Evolutionary conservation across 78 protist genomes (phyloP), one percentile per base, ranked within the genome.

Genomic region (Pigoraptor vietnamica): DNA sequence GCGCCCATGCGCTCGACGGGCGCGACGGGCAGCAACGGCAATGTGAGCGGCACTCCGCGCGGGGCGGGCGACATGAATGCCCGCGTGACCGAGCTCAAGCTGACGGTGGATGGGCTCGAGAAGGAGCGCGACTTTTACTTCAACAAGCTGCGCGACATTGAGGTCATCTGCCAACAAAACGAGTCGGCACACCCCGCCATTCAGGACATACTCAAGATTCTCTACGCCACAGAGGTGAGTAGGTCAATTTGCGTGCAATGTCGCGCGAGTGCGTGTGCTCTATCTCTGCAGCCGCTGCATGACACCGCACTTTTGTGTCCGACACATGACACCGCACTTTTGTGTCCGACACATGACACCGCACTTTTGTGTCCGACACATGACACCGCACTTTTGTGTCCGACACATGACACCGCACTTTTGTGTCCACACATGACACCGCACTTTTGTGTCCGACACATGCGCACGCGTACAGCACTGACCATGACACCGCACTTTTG

Each of bases 121-220:
- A 81, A 48, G n/a, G 96, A 95, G 67, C 88, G 95, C 0, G 94
- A 95, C 67, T 95, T 94, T 34, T 95, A 95, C 93, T 94, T 88
- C 33, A 25, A 37, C n/a, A 95, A 95, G 88, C 86, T 95, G 35
- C 87, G 94, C 0, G 38, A 94, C 24, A 19, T 95, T 1, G 96
- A 95, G 79, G 83, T 94, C 84, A 48, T 48, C 67, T 48, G 67
- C 67, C 67, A 48, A 48, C 67, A 48, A 14, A 6, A 48, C 14
- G 67, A 48, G 67, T 21, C 29, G 29, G 67, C 6, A 6, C 67
- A 48, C 67, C 67, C 67, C 67, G 67, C 67, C 29, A 6, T 48
- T 14, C 67, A 48, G 67, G 14, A 14, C 67, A 48, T 48, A 6
- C 67, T 48, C 67, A 48, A 48, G 67, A 48, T 48, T 48, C 67